Evolutionary conservation across 805 yeast genomes (phyloP), one percentile per base, ranked within the genome.

Genomic region (Myxozyma kluyveri): DNA sequence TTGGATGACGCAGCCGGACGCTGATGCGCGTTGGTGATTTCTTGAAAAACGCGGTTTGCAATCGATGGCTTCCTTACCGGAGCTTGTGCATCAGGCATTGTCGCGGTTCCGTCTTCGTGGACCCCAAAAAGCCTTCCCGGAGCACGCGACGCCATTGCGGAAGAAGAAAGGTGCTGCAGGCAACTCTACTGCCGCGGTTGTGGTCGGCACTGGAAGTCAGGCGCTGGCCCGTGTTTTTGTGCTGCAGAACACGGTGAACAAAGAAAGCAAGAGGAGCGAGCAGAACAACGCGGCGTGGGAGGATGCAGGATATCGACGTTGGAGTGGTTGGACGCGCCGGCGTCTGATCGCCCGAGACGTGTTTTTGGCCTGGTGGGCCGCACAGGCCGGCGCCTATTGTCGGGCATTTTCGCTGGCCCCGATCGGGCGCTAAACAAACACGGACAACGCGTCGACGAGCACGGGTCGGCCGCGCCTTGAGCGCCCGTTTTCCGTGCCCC

Each of bases 31-130:
- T 52, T 52, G 9, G 56, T 40, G 45, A 52, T 47, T 29, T 52
- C 56, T 27, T 39, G 18, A 14, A 52, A 45, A 18, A 52, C 56
- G 42, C 56, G 56, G 14, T 32, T 29, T 10, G 47, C 48, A 27
- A 43, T 19, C 18, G 48, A 47, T 17, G 38, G 42, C 27, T 26
- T 38, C 29, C 33, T 29, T 29, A 14, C 33, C 14, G 33, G 41
- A 4, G 24, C n/a, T n/a, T n/a, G n/a, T n/a, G n/a, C n/a, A n/a
- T n/a, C n/a, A n/a, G n/a, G n/a, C n/a, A n/a, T n/a, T n/a, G n/a
- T n/a, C n/a, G n/a, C n/a, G n/a, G n/a, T n/a, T n/a, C n/a, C n/a
- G n/a, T n/a, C n/a, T n/a, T n/a, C n/a, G n/a, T n/a, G n/a, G n/a
- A n/a, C n/a, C n/a, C n/a, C n/a, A n/a, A n/a, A n/a, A n/a, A n/a